Conservation (phyloP, 495 filamentous ascomycete genomes). For the Tuber aestivum region DNA sequence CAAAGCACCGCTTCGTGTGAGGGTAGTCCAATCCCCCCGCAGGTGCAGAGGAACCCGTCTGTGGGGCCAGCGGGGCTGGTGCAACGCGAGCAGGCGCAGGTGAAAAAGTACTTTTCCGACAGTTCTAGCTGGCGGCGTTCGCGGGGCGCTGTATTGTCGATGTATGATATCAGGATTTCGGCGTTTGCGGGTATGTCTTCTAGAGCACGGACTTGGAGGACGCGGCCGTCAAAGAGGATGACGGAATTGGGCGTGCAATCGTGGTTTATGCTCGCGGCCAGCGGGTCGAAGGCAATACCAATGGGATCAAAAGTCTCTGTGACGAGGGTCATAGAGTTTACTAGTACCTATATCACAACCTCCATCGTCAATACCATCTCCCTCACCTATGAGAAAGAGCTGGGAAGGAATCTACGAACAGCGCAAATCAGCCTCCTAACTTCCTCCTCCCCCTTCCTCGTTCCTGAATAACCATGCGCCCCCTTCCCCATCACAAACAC, state of each 20-base stretch:
- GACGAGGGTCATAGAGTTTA: constrained; percentile 59
- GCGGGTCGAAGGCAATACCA: constrained; percentile 57
- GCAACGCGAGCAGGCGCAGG: constrained; percentile 58
- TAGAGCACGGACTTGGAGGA: constrained; percentile 46
- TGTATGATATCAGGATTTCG: constrained; percentile 65
- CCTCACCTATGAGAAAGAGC: constrained; percentile 6
- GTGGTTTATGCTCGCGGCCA: constrained; percentile 60
- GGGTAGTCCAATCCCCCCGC: background rate
- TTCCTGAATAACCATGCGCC: constrained; percentile 49
- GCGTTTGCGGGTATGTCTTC: constrained; percentile 48
- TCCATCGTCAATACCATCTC: constrained; percentile 20
- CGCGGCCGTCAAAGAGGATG: constrained; percentile 55
- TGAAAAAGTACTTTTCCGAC: constrained; percentile 58
- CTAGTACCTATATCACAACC: constrained; percentile 45
- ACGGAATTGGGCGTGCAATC: constrained; percentile 64
- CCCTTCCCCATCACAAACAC: constrained; percentile 53
- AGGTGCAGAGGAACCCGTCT: constrained; percentile 17
- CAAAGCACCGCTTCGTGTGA: background rate
- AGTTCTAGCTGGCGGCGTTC: constrained; percentile 51
- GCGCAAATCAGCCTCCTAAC: constrained; percentile 47
- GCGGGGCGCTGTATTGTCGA: constrained; percentile 55
- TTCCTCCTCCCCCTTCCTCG: constrained; percentile 44
- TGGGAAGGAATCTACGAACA: constrained; percentile 41
- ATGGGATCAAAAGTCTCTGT: constrained; percentile 55
- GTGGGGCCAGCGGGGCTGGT: constrained; percentile 36